Base-by-base conservation (phyloP, 2,329 filamentous ascomycete genomes). In the Ascochyta clinopodiicola region DNA sequence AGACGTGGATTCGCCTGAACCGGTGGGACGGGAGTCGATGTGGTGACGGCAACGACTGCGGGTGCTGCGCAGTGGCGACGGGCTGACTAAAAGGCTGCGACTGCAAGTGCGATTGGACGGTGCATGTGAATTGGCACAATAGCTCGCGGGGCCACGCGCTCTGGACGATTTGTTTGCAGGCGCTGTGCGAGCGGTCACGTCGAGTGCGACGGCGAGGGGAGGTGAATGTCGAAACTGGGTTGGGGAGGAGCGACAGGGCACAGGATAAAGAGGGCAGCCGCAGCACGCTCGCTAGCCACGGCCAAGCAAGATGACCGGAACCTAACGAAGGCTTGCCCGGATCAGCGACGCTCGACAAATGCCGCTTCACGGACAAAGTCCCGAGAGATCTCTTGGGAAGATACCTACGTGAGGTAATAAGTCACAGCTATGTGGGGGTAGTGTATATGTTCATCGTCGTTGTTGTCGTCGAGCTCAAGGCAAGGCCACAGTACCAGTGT, bases 1-100 rank as follows among this genome's bases (percentile, higher is more conserved):
- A 38, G 50, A 29, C 47, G 29, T 42, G 32, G 58, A 10, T 31
- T 54, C 39, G 47, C 37, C 43, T 37, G 35, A 39, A 45, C 51
- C 42, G 53, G 40, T 42, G 54, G 51, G 35, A n/a, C 40, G 32
- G 47, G 24, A 50, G 49, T 38, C 37, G 47, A 27, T 22, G 37
- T 68, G 67, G 63, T 68, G 66, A 68, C 58, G 66, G 68, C 56
- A 52, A 64, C 59, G 63, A 68, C 50, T 63, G 57, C 54, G 57
- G 51, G 43, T 35, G 32, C 51, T 46, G 52, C 44, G 54, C 48
- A 52, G 67, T 66, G 68, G 67, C 66, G 61, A 70, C 44, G 54
- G 62, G 64, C 48, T 54, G 39, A 46, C 40, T 35, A 57, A 48
- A 39, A 53, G 46, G 56, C 47, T 47, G 59, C 44, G 56, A 34